Conservation (phyloP, 768 basidiomycete genomes). For the Leccinum obscurum region DNA sequence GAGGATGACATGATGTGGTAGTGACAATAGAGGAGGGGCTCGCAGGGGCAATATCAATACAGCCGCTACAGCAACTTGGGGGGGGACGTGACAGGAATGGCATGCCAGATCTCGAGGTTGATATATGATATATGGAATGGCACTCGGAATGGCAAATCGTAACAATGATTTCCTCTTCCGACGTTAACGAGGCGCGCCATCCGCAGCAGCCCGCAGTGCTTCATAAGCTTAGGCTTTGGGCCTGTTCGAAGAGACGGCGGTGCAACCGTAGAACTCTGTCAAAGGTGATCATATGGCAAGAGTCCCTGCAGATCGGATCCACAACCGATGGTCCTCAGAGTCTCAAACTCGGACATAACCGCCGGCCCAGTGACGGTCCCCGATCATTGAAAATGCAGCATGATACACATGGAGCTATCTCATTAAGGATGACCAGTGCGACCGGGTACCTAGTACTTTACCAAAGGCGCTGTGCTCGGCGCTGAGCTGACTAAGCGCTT, state of each 20-base stretch:
- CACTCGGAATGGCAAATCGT: not conserved
- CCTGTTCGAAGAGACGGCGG: not conserved
- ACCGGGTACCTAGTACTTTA: too few relatives aligned
- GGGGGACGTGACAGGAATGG: not conserved
- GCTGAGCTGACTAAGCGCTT: too few relatives aligned
- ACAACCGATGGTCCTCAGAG: not conserved
- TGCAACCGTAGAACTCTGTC: not conserved
- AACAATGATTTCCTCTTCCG: slow-evolving; percentile 1
- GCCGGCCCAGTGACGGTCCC: not conserved
- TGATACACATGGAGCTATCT: not conserved
- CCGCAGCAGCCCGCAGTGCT: not conserved
- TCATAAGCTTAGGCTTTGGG: not conserved
- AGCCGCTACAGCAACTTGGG: not conserved
- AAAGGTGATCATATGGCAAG: not conserved
- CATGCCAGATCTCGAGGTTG: not conserved
- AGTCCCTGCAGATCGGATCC: not conserved
- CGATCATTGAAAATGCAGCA: not conserved
- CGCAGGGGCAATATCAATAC: not conserved
- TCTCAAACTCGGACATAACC: not conserved
- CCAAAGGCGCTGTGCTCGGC: not conserved
- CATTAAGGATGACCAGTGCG: too few relatives aligned
- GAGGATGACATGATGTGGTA: slow-evolving; percentile 1
- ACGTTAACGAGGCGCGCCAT: not conserved
- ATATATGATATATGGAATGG: slow-evolving; percentile 9
- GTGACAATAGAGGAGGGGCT: not conserved